Evolutionary conservation across 805 yeast genomes (phyloP).

Genomic region (Yarrowia deformans): DNA sequence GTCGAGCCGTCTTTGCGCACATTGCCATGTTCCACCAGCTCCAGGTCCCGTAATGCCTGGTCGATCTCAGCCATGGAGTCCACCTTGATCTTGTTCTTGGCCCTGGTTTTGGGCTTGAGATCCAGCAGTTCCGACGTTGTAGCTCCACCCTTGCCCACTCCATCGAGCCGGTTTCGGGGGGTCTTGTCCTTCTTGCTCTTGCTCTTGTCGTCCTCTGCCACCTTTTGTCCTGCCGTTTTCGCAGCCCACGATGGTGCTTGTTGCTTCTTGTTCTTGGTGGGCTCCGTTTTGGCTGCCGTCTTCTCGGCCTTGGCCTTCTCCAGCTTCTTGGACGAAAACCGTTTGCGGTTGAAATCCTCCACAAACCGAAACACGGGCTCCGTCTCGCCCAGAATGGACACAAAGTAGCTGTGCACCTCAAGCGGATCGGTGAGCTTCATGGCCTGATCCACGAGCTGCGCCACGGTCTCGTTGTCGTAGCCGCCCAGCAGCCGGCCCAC

Average conservation of each 20-base stretch:
- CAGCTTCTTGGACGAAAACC: slow-evolving; percentile 32
- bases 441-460: slow-evolving; percentile 17
- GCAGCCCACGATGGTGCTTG: background rate
- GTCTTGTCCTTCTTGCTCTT: slow-evolving; percentile 12
- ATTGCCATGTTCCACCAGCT: slow-evolving; percentile 49
- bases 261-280: background rate
- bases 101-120: slow-evolving; percentile 12
- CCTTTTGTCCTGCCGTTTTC: slow-evolving; percentile 13
- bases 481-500: slow-evolving; percentile 17
- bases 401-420: slow-evolving; percentile 18
- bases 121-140: slow-evolving; percentile 26
- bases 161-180: slow-evolving; percentile 8
- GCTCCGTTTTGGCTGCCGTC: slow-evolving; percentile 49
- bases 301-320: slow-evolving; percentile 50
- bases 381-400: slow-evolving; percentile 6
- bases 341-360: slow-evolving; percentile 24
- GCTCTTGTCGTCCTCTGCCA: background rate
- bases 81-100: slow-evolving; percentile 53
- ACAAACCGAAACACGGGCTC: slow-evolving; percentile 20
- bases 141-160: slow-evolving; percentile 20
- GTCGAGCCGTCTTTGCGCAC: slow-evolving; percentile 43
- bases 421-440: slow-evolving; percentile 30
- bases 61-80: slow-evolving; percentile 71
- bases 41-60: slow-evolving; percentile 63
- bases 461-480: slow-evolving; percentile 22